Evolutionary conservation across 768 basidiomycete genomes (phyloP), one percentile per base, ranked within the genome.

Genomic region (Serendipita sp.): DNA sequence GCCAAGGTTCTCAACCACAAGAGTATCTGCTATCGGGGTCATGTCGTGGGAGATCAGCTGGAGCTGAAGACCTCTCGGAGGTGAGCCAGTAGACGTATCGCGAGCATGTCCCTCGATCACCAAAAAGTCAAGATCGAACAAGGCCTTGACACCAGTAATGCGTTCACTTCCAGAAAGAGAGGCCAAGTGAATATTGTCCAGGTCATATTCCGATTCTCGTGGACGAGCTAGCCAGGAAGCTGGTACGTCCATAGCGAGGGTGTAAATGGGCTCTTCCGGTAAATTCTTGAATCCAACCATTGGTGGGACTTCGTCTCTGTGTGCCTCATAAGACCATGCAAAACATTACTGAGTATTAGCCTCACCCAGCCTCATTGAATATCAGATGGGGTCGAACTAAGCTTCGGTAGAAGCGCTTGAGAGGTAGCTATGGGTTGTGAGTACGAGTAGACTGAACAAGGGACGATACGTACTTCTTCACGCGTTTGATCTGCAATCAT

Each of bases 81-180:
- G 86, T 3, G 77, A 76, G 46, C 82, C 80, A 1, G 83, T 81
- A 5, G 70, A 70, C 3, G 75, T 70, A 66, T 98, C 94, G 8
- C 92, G 84, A 0, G 92, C 92, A 69, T 98, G 95, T 1, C 96
- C 96, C 72, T 97, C 95, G 48, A 97, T 81, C 58, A 98, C 84
- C 23, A 99, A 80, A 68, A 91, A 88, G 70, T 97, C 92, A 3
- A 98, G 84, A 62, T 85, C 84, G 76, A 93, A 96, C 52, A 88
- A 75, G 0, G 89, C 88, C 47, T 88, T 81, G 2, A 94, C 77
- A 3, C 86, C 84, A 2, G 67, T 65, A 0, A 66, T 67, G 15
- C 78, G 76, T 48, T 88, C 85, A 46, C 79, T 77, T 0, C 78
- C 76, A 0, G 81, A 76, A 2, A 95, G 78, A 48, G 81, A 80